A percentile compares a stretch with the other conserved stretches of the same genome.
These are phyloP conservation scores for Aureobasidium leucospermi DNA, from an alignment of 2,329 filamentous ascomycete species.

Conservation along the genomic window DNA sequence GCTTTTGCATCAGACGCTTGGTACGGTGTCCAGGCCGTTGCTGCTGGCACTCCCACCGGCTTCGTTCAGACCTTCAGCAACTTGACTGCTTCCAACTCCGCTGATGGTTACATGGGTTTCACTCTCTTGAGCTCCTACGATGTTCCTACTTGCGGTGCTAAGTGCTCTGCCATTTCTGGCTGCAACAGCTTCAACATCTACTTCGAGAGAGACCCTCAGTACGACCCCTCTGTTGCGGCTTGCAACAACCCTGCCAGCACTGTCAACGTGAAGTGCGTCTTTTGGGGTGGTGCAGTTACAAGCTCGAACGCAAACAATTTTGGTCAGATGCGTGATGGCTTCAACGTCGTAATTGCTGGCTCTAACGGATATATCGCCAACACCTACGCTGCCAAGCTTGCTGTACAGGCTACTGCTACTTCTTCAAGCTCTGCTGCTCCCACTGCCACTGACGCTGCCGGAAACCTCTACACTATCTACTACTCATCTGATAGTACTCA, in stretches of 20 bases:
- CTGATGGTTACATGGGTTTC: slow-evolving; percentile 1
- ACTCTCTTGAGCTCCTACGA: slow-evolving; percentile 12
- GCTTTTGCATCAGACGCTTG: slow-evolving; percentile 16
- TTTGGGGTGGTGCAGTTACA: slow-evolving; percentile 24
- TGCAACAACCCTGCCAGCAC: slow-evolving; percentile 30
- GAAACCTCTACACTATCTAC: slow-evolving; percentile 14
- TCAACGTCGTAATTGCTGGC: slow-evolving; percentile 4
- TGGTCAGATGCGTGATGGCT: slow-evolving; percentile 21
- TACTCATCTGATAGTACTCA: slow-evolving; percentile 12
- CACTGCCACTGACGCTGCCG: slow-evolving; percentile 16
- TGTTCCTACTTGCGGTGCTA: slow-evolving; percentile 7
- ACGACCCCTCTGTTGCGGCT: slow-evolving; percentile 24
- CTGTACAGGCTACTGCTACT: slow-evolving; percentile 14
- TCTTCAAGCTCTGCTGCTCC: not conserved
- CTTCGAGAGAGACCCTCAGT: slow-evolving; percentile 13
- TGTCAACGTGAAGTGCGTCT: slow-evolving; percentile 28
- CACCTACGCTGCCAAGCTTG: not conserved
- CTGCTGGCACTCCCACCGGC: slow-evolving; percentile 12
- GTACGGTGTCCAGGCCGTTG: not conserved
- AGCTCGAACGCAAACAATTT: slow-evolving; percentile 21
- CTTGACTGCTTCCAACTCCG: slow-evolving; percentile 22
- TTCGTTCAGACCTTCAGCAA: slow-evolving; percentile 17
- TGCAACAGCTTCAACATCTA: slow-evolving; percentile 17
- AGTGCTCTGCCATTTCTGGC: slow-evolving; percentile 13
- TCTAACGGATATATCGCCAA: slow-evolving; percentile 3